A percentile compares a stretch with the other conserved stretches of the same genome.
These are phyloP conservation scores for Phaeoacremonium minimum DNA, from an alignment of 2,329 filamentous ascomycete species.

Conservation along the genomic window DNA sequence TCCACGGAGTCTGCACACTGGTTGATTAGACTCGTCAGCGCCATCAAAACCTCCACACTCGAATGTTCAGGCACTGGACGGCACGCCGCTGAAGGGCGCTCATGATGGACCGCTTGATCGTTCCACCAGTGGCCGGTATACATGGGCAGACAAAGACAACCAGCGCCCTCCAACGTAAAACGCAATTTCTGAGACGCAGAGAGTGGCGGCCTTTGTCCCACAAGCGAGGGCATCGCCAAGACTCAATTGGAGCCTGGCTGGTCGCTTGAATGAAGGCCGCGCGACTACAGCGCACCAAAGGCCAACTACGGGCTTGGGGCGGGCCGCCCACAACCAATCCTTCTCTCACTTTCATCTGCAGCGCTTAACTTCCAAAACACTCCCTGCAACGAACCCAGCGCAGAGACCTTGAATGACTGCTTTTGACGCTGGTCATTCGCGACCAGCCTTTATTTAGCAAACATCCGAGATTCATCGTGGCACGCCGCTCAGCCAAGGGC, in stretches of 20 bases:
- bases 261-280: not conserved
- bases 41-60: too few species aligned
- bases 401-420: not conserved
- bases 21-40: too few species aligned
- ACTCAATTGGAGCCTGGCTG: not conserved
- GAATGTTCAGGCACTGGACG: too few species aligned
- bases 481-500: not conserved
- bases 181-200: too few species aligned
- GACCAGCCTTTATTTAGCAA: constrained; percentile 3
- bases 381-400: not conserved
- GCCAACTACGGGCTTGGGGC: not conserved
- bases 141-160: too few species aligned
- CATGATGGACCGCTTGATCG: too few species aligned
- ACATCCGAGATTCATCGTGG: not conserved
- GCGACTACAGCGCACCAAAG: not conserved
- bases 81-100: too few species aligned
- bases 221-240: too few species aligned
- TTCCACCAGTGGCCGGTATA: too few species aligned
- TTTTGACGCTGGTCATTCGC: not conserved
- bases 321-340: not conserved
- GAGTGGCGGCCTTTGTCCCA: too few species aligned
- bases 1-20: too few species aligned
- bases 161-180: too few species aligned
- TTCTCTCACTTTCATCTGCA: not conserved
- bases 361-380: not conserved